Conservation (phyloP, 352 stramenopile genomes). For the Globisporangium alternatum region DNA sequence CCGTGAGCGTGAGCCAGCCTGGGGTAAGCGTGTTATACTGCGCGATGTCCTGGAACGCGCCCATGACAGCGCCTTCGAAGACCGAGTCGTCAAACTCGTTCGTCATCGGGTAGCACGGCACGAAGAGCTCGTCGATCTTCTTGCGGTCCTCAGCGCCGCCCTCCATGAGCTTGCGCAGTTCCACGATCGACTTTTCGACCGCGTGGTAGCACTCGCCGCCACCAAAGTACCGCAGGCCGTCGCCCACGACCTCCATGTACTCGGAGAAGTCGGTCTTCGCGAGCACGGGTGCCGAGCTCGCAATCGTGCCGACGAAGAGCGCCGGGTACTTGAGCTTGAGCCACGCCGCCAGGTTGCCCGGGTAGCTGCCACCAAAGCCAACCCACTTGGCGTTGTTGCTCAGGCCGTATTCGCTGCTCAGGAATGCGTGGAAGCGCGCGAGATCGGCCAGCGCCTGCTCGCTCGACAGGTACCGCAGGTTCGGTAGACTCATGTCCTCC, state of each 20-base stretch:
- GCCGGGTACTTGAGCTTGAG: constrained; percentile 92
- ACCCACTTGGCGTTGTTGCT: constrained; percentile 75
- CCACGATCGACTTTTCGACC: constrained; percentile 55
- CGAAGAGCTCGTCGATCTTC: constrained; percentile 49
- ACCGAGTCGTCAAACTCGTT: constrained; percentile 83
- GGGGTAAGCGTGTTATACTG: constrained; percentile 70
- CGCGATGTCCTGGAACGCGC: constrained; percentile 72
- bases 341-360: constrained; percentile 92
- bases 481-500: constrained; percentile 65
- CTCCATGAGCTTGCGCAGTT: constrained; percentile 57
- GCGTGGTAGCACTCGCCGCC: constrained; percentile 77
- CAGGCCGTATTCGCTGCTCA: constrained; percentile 68
- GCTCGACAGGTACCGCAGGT: constrained; percentile 89
- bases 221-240: constrained; percentile 78
- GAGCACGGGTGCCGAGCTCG: constrained; percentile 89
- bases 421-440: constrained; percentile 83
- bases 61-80: constrained; percentile 74
- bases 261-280: constrained; percentile 79
- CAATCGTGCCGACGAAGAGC: constrained; percentile 90
- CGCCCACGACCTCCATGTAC: constrained; percentile 88
- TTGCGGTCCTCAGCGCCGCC: constrained; percentile 38
- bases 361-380: constrained; percentile 95
- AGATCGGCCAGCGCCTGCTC: constrained; percentile 91
- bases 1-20: constrained; percentile 44
- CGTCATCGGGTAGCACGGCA: constrained; percentile 66